These are phyloP conservation scores for Thymus mandschuricus DNA, from an alignment of 257 asterid species.

Conservation along the genomic window DNA sequence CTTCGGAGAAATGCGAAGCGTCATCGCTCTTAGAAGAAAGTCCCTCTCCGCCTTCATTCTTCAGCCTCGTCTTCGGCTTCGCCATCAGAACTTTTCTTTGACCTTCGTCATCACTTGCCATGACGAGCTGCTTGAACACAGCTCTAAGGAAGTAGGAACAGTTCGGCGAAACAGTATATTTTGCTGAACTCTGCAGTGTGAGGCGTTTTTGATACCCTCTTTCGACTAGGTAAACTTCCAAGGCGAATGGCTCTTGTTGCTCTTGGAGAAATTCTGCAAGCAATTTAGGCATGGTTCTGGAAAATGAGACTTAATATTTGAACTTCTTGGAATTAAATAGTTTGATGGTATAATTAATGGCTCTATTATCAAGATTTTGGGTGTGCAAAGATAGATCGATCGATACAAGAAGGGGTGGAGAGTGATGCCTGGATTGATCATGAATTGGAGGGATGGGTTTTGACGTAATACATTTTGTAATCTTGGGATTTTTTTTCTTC, in stretches of 20 bases:
- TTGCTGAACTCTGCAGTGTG: too few species aligned
- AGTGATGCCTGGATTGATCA: conserved; percentile 3
- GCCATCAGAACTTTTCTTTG: background rate
- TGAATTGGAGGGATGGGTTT: conserved; percentile 31
- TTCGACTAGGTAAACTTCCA: conserved; percentile 60
- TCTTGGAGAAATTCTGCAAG: conserved; percentile 63
- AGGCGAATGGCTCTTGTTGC: conserved; percentile 74
- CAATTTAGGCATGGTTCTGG: conserved; percentile 34
- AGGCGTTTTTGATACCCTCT: conserved; percentile 30
- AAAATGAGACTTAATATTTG: background rate
- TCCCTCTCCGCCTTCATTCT: conserved; percentile 35
- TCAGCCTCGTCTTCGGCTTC: conserved; percentile 6
- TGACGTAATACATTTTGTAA: background rate
- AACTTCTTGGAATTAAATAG: background rate
- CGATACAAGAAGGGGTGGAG: conserved; percentile 26
- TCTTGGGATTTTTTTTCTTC: background rate
- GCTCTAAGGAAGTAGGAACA: conserved; percentile 49
- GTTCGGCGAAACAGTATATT: conserved; percentile 28
- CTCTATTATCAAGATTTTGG: background rate
- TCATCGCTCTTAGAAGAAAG: too few species aligned
- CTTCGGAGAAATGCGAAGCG: too few species aligned
- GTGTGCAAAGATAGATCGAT: background rate
- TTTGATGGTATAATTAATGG: background rate
- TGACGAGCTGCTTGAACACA: conserved; percentile 37
- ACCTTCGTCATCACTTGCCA: background rate